These are phyloP conservation scores for Phaeodactylum tricornutum DNA, from an alignment of 108 stramenopile genomes.

Conservation along the genomic window DNA sequence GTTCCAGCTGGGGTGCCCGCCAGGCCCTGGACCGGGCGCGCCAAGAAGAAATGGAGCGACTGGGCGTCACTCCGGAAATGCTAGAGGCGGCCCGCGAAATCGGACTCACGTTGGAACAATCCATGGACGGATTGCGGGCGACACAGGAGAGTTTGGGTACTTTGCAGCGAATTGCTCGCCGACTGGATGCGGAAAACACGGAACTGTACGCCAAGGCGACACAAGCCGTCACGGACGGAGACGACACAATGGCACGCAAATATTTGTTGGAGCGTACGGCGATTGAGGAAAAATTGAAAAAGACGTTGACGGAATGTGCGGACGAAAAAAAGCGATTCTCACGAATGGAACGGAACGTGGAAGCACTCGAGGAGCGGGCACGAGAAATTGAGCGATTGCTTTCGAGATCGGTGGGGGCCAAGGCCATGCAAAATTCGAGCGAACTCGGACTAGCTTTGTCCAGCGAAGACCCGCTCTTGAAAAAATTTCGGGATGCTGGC, in stretches of 20 bases:
- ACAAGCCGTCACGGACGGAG: slow-evolving; percentile 26
- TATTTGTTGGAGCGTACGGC: slow-evolving; percentile 45
- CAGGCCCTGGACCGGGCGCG: slow-evolving; percentile 48
- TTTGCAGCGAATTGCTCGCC: slow-evolving; percentile 48
- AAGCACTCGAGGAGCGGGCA: slow-evolving; percentile 51
- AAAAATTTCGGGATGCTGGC: slow-evolving; percentile 71
- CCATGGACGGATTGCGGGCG: slow-evolving; percentile 53
- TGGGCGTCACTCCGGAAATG: slow-evolving; percentile 71
- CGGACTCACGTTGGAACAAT: slow-evolving; percentile 44
- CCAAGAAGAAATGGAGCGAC: slow-evolving; percentile 63
- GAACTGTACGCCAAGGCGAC: slow-evolving; percentile 61
- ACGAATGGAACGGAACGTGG: slow-evolving; percentile 59
- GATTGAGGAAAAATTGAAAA: slow-evolving; percentile 55
- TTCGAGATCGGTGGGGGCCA: slow-evolving; percentile 57
- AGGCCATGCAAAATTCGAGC: slow-evolving; percentile 10
- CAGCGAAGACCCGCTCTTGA: slow-evolving; percentile 59
- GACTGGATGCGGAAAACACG: slow-evolving; percentile 39
- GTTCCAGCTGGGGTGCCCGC: slow-evolving; percentile 39
- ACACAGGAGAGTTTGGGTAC: slow-evolving; percentile 54
- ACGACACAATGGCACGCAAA: slow-evolving; percentile 52
- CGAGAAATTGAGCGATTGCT: slow-evolving; percentile 62
- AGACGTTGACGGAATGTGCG: slow-evolving; percentile 34
- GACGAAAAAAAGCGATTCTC: slow-evolving; percentile 52
- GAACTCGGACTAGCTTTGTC: slow-evolving; percentile 31
- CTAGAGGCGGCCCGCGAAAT: slow-evolving; percentile 55